A percentile compares a stretch with the other conserved stretches of the same genome.
Conservation (phyloP, 495 filamentous ascomycete species). For the Apodospora peruviana region DNA sequence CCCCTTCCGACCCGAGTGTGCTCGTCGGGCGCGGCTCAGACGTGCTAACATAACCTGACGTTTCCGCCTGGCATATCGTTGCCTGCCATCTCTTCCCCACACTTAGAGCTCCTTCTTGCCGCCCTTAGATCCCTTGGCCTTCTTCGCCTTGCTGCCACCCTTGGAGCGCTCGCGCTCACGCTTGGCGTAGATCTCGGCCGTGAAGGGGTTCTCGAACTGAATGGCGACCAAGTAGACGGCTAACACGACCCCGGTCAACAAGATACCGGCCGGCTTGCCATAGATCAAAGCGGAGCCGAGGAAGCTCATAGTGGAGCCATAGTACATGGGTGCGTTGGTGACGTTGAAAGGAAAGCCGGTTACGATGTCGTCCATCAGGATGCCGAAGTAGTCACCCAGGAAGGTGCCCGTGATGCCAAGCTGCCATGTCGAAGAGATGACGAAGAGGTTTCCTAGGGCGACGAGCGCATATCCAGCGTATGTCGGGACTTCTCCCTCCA, state of each 20-base stretch:
- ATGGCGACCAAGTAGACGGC: slow-evolving; percentile 78
- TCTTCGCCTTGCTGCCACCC: slow-evolving; percentile 1
- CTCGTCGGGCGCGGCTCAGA: neutral
- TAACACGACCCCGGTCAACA: slow-evolving; percentile 70
- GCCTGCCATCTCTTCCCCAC: neutral
- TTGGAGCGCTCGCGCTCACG: slow-evolving; percentile 45
- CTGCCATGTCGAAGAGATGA: slow-evolving; percentile 81
- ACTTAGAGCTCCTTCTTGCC: slow-evolving; percentile 41
- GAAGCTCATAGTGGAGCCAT: slow-evolving; percentile 88
- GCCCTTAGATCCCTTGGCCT: slow-evolving; percentile 14
- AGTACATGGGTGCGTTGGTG: slow-evolving; percentile 92
- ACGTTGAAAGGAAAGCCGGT: slow-evolving; percentile 95
- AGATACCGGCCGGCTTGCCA: slow-evolving; percentile 81
- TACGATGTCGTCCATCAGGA: slow-evolving; percentile 91
- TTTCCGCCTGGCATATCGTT: neutral
- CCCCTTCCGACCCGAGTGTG: too few relatives aligned
- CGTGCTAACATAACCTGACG: neutral
- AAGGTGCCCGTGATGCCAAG: slow-evolving; percentile 97
- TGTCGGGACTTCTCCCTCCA: slow-evolving; percentile 46
- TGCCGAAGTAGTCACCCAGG: slow-evolving; percentile 96
- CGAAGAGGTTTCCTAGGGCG: slow-evolving; percentile 72
- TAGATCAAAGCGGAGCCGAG: slow-evolving; percentile 81
- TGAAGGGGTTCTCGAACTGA: slow-evolving; percentile 95
- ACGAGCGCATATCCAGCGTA: slow-evolving; percentile 64
- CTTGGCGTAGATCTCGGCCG: slow-evolving; percentile 88